Percentiles rank a stretch among this genome's conserved stretches.
These are phyloP conservation scores for Nothopassalora personata DNA, from an alignment of 2,329 filamentous ascomycete genomes.

Conservation along the genomic window DNA sequence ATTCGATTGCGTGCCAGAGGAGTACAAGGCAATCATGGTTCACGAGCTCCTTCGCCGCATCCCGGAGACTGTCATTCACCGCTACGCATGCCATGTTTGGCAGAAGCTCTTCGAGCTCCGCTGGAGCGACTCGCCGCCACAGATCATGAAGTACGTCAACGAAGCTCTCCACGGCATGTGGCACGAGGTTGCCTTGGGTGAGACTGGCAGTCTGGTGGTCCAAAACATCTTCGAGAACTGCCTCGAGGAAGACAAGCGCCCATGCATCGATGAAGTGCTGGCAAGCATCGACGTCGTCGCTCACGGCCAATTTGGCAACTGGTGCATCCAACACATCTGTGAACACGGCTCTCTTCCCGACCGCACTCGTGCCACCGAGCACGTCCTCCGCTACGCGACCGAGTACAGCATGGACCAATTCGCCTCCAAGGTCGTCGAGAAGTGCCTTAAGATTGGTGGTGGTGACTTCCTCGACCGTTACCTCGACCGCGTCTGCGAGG, in stretches of 20 bases:
- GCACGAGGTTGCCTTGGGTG: conserved; percentile 94
- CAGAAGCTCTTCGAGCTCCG: conserved; percentile 98
- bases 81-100: conserved; percentile 98
- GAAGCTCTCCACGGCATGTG: conserved; percentile 93
- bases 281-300: conserved; percentile 93
- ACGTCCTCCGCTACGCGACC: conserved; percentile 86
- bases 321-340: conserved; percentile 99
- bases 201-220: conserved; percentile 95
- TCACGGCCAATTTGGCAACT: conserved; percentile 97
- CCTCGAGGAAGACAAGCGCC: conserved; percentile 97
- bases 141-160: conserved; percentile 98
- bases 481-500: conserved; percentile 88
- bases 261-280: conserved; percentile 94
- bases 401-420: conserved; percentile 99
- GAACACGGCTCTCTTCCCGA: conserved; percentile 90
- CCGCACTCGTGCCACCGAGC: conserved; percentile 87
- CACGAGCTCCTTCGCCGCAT: conserved; percentile 91
- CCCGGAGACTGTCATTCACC: conserved; percentile 95
- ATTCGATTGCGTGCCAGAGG: conserved; percentile 93
- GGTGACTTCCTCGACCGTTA: conserved; percentile 87
- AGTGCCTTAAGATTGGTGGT: conserved; percentile 95
- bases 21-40: conserved; percentile 99
- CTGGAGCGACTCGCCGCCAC: conserved; percentile 89
- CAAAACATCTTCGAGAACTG: conserved; percentile 99
- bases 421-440: conserved; percentile 97